phyloP scores from a whole-genome alignment of 139 green algal species.

The Tetradesmus obliquus region DNA sequence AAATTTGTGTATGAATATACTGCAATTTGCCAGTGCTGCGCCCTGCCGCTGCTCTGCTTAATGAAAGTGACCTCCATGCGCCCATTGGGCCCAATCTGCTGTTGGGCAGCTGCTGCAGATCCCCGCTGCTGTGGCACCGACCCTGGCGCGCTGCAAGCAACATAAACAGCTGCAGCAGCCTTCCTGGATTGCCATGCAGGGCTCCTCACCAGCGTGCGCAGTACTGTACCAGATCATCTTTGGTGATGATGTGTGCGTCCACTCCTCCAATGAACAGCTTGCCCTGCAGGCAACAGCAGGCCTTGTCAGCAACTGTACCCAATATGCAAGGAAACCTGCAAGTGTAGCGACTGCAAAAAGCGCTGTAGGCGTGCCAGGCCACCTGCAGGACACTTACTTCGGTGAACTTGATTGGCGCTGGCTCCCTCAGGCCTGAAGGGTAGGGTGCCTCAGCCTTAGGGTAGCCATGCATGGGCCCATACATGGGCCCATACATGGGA shows the following conservation, averaged over 20 bases:
- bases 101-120: not conserved
- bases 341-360: not conserved
- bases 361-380: not conserved
- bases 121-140: not conserved
- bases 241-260: conserved; percentile 54
- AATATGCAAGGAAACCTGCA: not conserved
- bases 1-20: not conserved
- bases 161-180: not conserved
- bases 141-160: not conserved
- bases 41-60: not conserved
- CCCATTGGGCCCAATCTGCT: not conserved
- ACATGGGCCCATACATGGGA: conserved; percentile 30
- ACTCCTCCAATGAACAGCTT: conserved; percentile 82
- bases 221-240: conserved; percentile 69
- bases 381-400: conserved; percentile 8
- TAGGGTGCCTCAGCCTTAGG: not conserved
- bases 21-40: not conserved
- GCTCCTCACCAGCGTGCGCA: conserved; percentile 65
- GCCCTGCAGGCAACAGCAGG: conserved; percentile 50
- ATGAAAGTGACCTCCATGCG: not conserved
- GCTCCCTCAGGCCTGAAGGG: not conserved
- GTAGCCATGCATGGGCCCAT: conserved; percentile 43
- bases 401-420: conserved; percentile 32
- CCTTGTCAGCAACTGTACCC: not conserved
- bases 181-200: not conserved